phyloP scores from a whole-genome alignment of 1,284 basidiomycete genomes.

The Boletus mariae region DNA sequence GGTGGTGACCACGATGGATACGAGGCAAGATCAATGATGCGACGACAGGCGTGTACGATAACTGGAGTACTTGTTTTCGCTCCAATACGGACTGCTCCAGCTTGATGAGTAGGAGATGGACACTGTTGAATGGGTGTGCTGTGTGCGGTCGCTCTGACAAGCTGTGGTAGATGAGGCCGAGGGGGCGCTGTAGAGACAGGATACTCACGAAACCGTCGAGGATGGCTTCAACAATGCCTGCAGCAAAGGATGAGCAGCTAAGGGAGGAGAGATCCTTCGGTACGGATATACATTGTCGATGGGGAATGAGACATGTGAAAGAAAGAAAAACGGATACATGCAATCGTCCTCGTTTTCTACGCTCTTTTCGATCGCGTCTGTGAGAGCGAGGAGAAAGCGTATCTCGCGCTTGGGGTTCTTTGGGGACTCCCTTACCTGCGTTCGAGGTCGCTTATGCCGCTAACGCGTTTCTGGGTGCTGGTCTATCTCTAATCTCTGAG shows the following conservation, averaged over 20 bases:
- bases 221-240: slow-evolving; percentile 96
- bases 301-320: too few species aligned
- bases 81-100: slow-evolving; percentile 87
- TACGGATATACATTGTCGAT: slow-evolving; percentile 67
- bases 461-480: slow-evolving; percentile 93
- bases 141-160: slow-evolving; percentile 95
- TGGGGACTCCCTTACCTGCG: slow-evolving; percentile 48
- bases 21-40: neutral
- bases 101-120: slow-evolving; percentile 90
- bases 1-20: slow-evolving; percentile 45
- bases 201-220: slow-evolving; percentile 89
- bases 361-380: slow-evolving; percentile 93
- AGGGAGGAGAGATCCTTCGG: slow-evolving; percentile 93
- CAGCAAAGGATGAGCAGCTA: slow-evolving; percentile 94
- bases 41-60: neutral
- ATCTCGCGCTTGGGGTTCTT: slow-evolving; percentile 87
- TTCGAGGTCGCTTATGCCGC: slow-evolving; percentile 93
- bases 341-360: slow-evolving; percentile 61
- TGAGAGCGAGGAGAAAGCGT: slow-evolving; percentile 82
- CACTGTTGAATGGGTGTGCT: slow-evolving; percentile 80
- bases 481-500: slow-evolving; percentile 67
- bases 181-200: slow-evolving; percentile 1
- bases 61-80: slow-evolving; percentile 78
- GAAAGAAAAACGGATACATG: too few species aligned
- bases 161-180: slow-evolving; percentile 47